A percentile compares a stretch with the other conserved stretches of the same genome.
These are phyloP conservation scores for Priceomyces fermenticarens DNA, from an alignment of 805 yeast genomes.

Conservation along the genomic window DNA sequence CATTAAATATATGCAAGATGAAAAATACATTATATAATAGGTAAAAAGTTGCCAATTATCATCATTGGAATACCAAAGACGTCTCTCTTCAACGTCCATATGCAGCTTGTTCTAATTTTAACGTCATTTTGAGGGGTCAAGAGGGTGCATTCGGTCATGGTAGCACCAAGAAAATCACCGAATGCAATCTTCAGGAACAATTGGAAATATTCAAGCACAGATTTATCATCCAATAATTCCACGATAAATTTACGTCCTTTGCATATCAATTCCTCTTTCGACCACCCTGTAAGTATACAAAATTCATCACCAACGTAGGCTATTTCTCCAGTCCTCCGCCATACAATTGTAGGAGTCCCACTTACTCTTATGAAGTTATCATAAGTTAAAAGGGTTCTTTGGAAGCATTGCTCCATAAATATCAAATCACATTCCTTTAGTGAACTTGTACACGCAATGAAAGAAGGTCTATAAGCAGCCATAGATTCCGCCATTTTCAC, in stretches of 20 bases:
- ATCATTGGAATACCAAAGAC: constrained; percentile 97
- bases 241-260: constrained; percentile 69
- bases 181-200: constrained; percentile 81
- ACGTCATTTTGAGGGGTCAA: constrained; percentile 52
- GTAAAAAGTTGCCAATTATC: constrained; percentile 91
- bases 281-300: constrained; percentile 89
- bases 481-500: constrained; percentile 82
- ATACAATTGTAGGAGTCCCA: constrained; percentile 92
- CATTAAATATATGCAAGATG: constrained; percentile 1
- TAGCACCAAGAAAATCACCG: constrained; percentile 82
- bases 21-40: constrained; percentile 45
- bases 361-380: constrained; percentile 78
- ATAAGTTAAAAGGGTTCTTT: constrained; percentile 84
- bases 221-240: constrained; percentile 82
- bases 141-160: constrained; percentile 84
- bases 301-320: constrained; percentile 96
- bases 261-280: constrained; percentile 59
- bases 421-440: constrained; percentile 87
- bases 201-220: constrained; percentile 85
- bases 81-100: constrained; percentile 92
- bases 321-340: constrained; percentile 95
- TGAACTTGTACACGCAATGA: constrained; percentile 87
- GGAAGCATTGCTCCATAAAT: constrained; percentile 95
- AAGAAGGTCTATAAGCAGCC: constrained; percentile 89
- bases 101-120: constrained; percentile 72